Evolutionary conservation across 2,329 filamentous ascomycete genomes (phyloP), one percentile per base, ranked within the genome.

Genomic region (Thelonectria rubi): DNA sequence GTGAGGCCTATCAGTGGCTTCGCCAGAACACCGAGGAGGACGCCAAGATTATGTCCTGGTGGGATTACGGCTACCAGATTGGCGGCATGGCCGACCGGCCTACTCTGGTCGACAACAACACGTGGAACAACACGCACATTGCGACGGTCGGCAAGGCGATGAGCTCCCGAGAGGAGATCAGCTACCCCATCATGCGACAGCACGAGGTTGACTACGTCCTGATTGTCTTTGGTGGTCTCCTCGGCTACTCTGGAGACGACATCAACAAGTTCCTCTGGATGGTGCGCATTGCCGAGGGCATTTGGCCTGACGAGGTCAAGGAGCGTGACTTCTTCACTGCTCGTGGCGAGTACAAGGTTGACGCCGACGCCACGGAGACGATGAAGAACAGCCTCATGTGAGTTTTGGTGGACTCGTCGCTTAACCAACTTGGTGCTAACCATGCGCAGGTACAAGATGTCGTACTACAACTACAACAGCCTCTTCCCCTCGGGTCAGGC

Each of bases 201-300:
- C 95, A 99, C 74, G 95, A 99, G 79, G 95, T 99, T 3, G 94
- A 99, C 79, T 99, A 99, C 72, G 93, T 99, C n/a, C 84, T 99
- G 56, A 89, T 99, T 18, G 95, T 99, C 58, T 99, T 98, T 72
- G 95, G 95, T 73, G 95, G 93, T 76, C 87, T 99, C 60, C 84
- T 99, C 40, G 96, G 96, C 58, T 99, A 99, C 82, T 97, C 94
- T 53, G 95, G 95, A 66, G 95, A 99, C 72, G 95, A 99, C 75
- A 97, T 99, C 82, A 99, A 99, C 85, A 99, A 99, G 82, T 99
- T 99, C 84, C 84, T 99, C 70, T 99, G 95, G 95, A 99, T 99
- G 96, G 94, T 99, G 60, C 89, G 95, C 76, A 99, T 99, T 74
- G 95, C 95, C 40, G 95, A 99, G 80, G 95, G 95, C 67, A 98